Evolutionary conservation across 148 eudicot species (phyloP).

Genomic region (Polygonum maritimum): DNA sequence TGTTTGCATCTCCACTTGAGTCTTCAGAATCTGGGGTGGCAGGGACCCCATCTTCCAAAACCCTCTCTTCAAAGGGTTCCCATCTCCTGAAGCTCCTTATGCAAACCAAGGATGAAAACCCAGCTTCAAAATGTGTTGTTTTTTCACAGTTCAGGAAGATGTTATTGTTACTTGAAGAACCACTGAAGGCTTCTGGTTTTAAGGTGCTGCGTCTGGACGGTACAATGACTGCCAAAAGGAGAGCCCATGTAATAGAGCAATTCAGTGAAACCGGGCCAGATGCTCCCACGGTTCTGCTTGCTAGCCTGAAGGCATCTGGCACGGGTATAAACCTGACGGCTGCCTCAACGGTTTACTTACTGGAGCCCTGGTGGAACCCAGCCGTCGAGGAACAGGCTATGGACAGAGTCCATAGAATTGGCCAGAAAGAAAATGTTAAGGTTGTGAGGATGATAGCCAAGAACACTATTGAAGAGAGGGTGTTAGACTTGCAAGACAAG

Average conservation of each 20-base stretch:
- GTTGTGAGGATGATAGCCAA: constrained; percentile 77
- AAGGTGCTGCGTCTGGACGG: constrained; percentile 74
- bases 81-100: constrained; percentile 59
- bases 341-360: constrained; percentile 66
- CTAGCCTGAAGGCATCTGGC: constrained; percentile 86
- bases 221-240: constrained; percentile 68
- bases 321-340: constrained; percentile 78
- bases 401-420: constrained; percentile 93
- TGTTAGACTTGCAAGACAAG: constrained; percentile 71
- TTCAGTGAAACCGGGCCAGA: constrained; percentile 36
- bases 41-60: constrained; percentile 16
- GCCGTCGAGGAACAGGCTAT: constrained; percentile 95
- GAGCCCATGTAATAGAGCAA: constrained; percentile 59
- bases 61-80: constrained; percentile 53
- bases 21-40: constrained; percentile 20
- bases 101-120: constrained; percentile 36
- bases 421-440: constrained; percentile 76
- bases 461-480: constrained; percentile 83
- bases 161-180: constrained; percentile 74
- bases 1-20: constrained; percentile 64
- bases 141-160: constrained; percentile 85
- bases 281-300: constrained; percentile 71
- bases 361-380: constrained; percentile 99
- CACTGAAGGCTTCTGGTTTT: constrained; percentile 66
- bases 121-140: constrained; percentile 54